phyloP scores from a whole-genome alignment of 208 protist genomes.

The Trypanosomatidae sp. region DNA sequence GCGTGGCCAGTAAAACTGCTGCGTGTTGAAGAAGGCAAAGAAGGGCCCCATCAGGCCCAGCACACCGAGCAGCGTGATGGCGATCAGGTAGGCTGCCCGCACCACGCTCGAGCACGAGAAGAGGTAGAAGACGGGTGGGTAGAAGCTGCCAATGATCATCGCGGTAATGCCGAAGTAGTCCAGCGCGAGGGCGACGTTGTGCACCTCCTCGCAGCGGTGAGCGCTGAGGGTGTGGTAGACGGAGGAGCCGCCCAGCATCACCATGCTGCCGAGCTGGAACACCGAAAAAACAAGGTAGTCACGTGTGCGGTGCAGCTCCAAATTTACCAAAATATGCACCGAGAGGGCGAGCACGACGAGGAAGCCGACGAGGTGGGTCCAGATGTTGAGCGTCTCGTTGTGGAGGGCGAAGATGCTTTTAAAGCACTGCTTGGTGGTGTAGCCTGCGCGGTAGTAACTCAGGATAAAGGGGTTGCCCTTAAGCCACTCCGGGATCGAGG shows the following conservation, averaged over 20 bases:
- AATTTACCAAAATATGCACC: conserved; percentile 41
- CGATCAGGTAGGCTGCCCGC: conserved; percentile 60
- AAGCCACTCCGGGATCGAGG: conserved; percentile 49
- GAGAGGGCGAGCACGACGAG: conserved; percentile 57
- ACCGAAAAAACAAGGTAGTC: conserved; percentile 59
- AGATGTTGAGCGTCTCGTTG: conserved; percentile 90
- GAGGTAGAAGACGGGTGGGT: conserved; percentile 80
- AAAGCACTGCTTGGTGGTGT: conserved; percentile 61
- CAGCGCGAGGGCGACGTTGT: conserved; percentile 54
- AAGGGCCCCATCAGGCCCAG: conserved; percentile 76
- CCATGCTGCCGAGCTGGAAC: conserved; percentile 68
- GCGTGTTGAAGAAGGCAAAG: conserved; percentile 55
- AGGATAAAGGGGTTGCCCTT: conserved; percentile 56
- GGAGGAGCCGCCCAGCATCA: conserved; percentile 72
- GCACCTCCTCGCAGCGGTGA: conserved; percentile 53
- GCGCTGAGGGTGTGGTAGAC: conserved; percentile 73
- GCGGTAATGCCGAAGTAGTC: conserved; percentile 89
- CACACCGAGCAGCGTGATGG: conserved; percentile 68
- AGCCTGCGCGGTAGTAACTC: conserved; percentile 66
- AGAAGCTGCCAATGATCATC: conserved; percentile 80
- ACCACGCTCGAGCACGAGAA: conserved; percentile 65
- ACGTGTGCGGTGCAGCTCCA: conserved; percentile 24
- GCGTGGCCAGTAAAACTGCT: conserved; percentile 42
- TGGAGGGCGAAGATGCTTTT: conserved; percentile 72
- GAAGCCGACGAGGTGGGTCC: conserved; percentile 80